Evolutionary conservation across 1,284 basidiomycete species (phyloP), one percentile per base, ranked within the genome.

Genomic region (Thecaphora thlaspeos): DNA sequence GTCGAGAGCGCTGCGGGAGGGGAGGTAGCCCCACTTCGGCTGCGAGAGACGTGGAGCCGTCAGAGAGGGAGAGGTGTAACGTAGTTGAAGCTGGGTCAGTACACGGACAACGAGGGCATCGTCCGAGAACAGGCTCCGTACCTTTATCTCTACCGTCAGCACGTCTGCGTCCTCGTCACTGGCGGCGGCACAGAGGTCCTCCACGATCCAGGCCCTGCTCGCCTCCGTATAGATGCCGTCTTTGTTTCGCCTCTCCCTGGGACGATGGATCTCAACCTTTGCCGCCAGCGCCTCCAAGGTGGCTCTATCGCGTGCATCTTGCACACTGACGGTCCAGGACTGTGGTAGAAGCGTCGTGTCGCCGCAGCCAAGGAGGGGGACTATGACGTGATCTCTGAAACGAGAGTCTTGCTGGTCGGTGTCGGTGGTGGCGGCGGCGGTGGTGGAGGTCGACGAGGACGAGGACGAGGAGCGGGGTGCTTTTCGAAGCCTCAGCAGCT

Each of bases 1-100:
- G 8, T 51, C 58, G 3, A 61, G 12, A 21, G 58, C 41, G 7
- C 50, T 44, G 22, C 46, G 38, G 10, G 28, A 36, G 1, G 63
- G 55, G 2, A 66, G 46, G 23, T 56, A 66, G 3, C 63, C 63
- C 63, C 63, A 66, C 26, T 66, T 66, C 2, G 63, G 63, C 48
- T 40, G 39, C 11, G 26, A 28, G 26, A 5, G 32, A 14, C 32
- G 17, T 11, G 32, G 32, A 8, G 8, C 28, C 8, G 14, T 34
- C 32, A 34, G 32, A 8, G 7, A 11, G 15, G 7, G 15, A 34
- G 17, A 17, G 15, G 7, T 4, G 32, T 4, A 34, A 15, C 12
- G 5, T 4, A 34, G 32, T 17, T 4, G 11, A 17, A 14, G 9
- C 9, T 3, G 32, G n/a, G n/a, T n/a, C n/a, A n/a, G n/a, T n/a